These are phyloP conservation scores for Centrapalus pauciflorus DNA, from an alignment of 129 eudicot genomes.

Conservation along the genomic window DNA sequence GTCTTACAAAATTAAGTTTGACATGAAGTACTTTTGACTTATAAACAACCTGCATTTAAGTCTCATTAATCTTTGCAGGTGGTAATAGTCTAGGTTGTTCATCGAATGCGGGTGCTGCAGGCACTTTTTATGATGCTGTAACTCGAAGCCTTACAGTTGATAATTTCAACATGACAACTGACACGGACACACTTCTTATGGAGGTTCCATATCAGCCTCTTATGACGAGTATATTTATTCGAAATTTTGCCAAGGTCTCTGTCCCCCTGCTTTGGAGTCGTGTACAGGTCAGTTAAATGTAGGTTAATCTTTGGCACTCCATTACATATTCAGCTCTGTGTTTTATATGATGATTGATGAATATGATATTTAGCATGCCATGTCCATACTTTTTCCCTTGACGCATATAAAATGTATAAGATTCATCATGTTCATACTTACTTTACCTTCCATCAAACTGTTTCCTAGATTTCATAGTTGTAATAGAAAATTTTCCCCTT, in stretches of 20 bases:
- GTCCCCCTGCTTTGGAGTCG: conserved; percentile 99
- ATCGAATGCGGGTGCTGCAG: conserved; percentile 95
- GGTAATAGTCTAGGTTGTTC: conserved; percentile 92
- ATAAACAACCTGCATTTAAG: not conserved
- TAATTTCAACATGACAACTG: conserved; percentile 76
- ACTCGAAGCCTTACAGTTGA: conserved; percentile 85
- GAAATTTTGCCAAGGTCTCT: conserved; percentile 74
- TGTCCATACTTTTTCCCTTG: not conserved
- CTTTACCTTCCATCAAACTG: not conserved
- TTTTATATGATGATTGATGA: not conserved
- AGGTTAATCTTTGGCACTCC: not conserved
- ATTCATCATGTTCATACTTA: not conserved
- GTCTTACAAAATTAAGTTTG: not conserved
- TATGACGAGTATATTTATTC: conserved; percentile 76
- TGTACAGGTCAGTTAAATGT: conserved; percentile 69
- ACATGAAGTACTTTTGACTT: not conserved
- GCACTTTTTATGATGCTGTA: conserved; percentile 90
- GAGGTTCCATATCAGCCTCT: conserved; percentile 92
- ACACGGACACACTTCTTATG: conserved; percentile 78
- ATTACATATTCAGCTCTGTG: not conserved
- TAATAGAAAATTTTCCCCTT: not conserved
- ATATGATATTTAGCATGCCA: not conserved
- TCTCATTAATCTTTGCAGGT: conserved; percentile 49
- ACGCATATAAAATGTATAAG: not conserved
- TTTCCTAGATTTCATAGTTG: not conserved